These are phyloP conservation scores for Podaxis sp. DNA, from an alignment of 768 basidiomycete genomes.

Conservation along the genomic window DNA sequence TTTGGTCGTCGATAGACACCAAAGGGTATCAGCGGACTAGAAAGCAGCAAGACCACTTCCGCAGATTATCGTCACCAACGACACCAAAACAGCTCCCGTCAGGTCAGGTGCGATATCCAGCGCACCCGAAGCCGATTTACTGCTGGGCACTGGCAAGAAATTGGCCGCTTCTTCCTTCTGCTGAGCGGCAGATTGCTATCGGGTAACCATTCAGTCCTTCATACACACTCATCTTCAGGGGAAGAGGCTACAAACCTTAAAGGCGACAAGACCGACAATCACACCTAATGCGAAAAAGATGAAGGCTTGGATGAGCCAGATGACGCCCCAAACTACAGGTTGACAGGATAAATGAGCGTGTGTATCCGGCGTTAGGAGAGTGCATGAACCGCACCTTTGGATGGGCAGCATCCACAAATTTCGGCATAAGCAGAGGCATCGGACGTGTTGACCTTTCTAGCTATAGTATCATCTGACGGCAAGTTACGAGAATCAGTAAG, in stretches of 20 bases:
- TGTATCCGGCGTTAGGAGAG: neutral
- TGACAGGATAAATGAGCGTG: neutral
- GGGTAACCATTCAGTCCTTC: neutral
- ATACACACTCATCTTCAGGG: conserved; percentile 41
- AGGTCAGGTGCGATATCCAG: conserved; percentile 11
- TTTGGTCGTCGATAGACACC: neutral
- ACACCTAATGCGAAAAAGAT: conserved; percentile 75
- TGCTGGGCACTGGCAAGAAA: conserved; percentile 63
- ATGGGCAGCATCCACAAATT: conserved; percentile 84
- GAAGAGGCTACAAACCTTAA: conserved; percentile 63
- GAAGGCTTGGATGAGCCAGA: conserved; percentile 80
- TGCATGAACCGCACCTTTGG: conserved; percentile 52
- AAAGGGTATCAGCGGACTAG: neutral
- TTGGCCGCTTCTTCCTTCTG: conserved; percentile 35
- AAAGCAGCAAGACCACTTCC: conserved; percentile 1
- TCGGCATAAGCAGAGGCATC: conserved; percentile 86
- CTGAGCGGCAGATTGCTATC: conserved; percentile 19
- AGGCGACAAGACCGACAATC: conserved; percentile 74
- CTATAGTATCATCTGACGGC: conserved; percentile 73
- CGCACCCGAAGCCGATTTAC: conserved; percentile 33
- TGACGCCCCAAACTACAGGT: conserved; percentile 76
- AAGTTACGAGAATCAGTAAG: neutral
- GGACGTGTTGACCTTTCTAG: conserved; percentile 81
- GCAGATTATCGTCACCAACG: neutral
- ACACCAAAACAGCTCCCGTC: conserved; percentile 2